These are phyloP conservation scores for Prunus mume DNA, from an alignment of 306 rosid species.

Conservation along the genomic window DNA sequence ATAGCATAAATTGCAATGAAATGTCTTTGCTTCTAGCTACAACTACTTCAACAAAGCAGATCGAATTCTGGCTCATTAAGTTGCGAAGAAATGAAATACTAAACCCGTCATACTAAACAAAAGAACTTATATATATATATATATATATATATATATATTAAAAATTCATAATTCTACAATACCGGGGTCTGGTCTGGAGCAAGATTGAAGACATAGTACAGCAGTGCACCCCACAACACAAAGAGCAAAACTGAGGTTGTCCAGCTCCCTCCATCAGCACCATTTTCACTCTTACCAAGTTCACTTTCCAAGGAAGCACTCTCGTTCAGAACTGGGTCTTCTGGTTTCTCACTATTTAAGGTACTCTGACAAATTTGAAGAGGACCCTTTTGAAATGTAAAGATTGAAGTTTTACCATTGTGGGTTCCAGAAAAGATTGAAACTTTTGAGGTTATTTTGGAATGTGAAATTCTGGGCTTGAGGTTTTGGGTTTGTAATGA, in stretches of 20 bases:
- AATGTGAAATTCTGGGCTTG: slow-evolving; percentile 14
- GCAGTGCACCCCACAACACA: slow-evolving; percentile 67
- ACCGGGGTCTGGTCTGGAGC: slow-evolving; percentile 95
- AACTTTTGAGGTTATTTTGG: slow-evolving; percentile 4
- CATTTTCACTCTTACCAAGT: slow-evolving; percentile 28
- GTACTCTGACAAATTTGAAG: slow-evolving; percentile 37
- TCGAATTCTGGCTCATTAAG: not conserved
- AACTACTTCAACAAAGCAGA: not conserved
- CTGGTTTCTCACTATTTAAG: slow-evolving; percentile 29
- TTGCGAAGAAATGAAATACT: not conserved
- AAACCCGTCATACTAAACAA: not conserved
- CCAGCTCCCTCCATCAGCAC: slow-evolving; percentile 63
- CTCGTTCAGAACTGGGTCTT: slow-evolving; percentile 37
- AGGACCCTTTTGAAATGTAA: slow-evolving; percentile 19
- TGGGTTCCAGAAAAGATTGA: slow-evolving; percentile 14
- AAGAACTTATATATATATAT: not conserved
- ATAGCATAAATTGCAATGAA: not conserved
- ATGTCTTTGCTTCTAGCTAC: not conserved
- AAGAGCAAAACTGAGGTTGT: slow-evolving; percentile 72
- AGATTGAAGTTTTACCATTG: slow-evolving; percentile 14
- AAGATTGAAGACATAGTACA: slow-evolving; percentile 69
- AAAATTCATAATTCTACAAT: not conserved
- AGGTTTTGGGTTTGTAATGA: slow-evolving; percentile 33
- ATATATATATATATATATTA: not conserved
- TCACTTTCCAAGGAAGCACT: not conserved